Percentiles rank a stretch among this genome's conserved stretches.
These are phyloP conservation scores for Penicillium samsonianum DNA, from an alignment of 495 filamentous ascomycete species.

Conservation along the genomic window DNA sequence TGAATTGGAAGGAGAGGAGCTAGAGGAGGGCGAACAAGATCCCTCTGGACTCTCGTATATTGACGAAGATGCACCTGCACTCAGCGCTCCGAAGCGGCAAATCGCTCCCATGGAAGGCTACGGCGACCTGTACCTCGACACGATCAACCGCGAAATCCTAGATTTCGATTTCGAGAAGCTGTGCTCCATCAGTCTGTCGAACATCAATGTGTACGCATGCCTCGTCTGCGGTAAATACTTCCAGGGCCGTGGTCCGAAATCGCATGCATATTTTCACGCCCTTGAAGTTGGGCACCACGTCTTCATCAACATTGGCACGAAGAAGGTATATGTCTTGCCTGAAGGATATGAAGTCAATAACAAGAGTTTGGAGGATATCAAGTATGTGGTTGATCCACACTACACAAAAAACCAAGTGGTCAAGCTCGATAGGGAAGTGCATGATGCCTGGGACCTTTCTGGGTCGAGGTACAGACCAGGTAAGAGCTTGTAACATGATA, in stretches of 20 bases:
- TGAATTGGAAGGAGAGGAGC: conserved; percentile 42
- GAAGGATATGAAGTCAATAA: conserved; percentile 97
- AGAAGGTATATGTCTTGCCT: conserved; percentile 93
- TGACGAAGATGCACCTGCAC: conserved; percentile 44
- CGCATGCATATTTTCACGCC: conserved; percentile 96
- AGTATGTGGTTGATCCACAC: conserved; percentile 94
- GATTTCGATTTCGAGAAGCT: conserved; percentile 99
- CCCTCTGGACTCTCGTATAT: conserved; percentile 33
- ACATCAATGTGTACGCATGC: conserved; percentile 99
- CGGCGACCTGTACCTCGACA: conserved; percentile 95
- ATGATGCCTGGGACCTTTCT: conserved; percentile 72
- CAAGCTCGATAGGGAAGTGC: conserved; percentile 75
- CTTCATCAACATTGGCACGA: conserved; percentile 93
- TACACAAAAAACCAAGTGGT: conserved; percentile 76
- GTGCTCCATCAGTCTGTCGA: conserved; percentile 91
- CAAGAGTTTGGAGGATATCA: conserved; percentile 97
- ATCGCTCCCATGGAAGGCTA: conserved; percentile 83
- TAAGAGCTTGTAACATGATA: conserved; percentile 25
- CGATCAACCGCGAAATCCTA: conserved; percentile 81
- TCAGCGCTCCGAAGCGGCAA: conserved; percentile 59
- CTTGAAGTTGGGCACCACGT: conserved; percentile 95
- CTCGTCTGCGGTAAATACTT: conserved; percentile 98
- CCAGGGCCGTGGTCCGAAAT: conserved; percentile 90
- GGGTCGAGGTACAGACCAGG: conserved; percentile 84
- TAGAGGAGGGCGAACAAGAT: conserved; percentile 42